Percentiles rank a stretch among this genome's conserved stretches.
phyloP scores from a whole-genome alignment of 306 rosid genomes.

The Medicago ruthenica region DNA sequence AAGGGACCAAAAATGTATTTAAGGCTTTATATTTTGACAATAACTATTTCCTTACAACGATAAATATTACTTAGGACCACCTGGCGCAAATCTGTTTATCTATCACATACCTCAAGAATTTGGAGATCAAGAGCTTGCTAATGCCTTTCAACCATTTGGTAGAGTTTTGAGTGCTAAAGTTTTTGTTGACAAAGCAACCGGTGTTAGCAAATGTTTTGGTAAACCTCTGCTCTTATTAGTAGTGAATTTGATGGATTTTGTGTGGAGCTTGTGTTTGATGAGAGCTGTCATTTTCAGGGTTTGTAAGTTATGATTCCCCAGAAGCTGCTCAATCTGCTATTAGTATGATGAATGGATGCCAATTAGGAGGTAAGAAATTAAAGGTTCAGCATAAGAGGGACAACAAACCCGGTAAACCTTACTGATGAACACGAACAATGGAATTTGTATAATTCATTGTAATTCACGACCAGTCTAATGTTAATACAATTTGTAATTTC shows the following conservation, averaged over 20 bases:
- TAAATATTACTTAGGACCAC: constrained; percentile 71
- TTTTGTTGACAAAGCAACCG: constrained; percentile 96
- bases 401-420: constrained; percentile 83
- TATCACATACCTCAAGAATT: constrained; percentile 99
- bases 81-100: constrained; percentile 97
- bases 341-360: constrained; percentile 85
- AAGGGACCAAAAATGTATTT: no score
- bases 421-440: constrained; percentile 63
- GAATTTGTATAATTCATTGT: constrained; percentile 65
- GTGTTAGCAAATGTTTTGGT: constrained; percentile 99
- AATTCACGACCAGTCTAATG: constrained; percentile 68
- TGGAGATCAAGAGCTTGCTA: constrained; percentile 89
- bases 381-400: constrained; percentile 99
- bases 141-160: constrained; percentile 88
- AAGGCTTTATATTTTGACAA: not conserved
- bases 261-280: constrained; percentile 43
- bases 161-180: constrained; percentile 96
- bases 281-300: constrained; percentile 65
- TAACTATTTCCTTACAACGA: constrained; percentile 1
- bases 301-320: constrained; percentile 91
- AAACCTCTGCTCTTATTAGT: constrained; percentile 44
- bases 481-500: constrained; percentile 80
- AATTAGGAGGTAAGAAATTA: constrained; percentile 89
- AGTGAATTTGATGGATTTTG: constrained; percentile 39
- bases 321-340: constrained; percentile 93